Evolutionary conservation across 257 asterid species (phyloP).

Genomic region (Scutellaria baicalensis): DNA sequence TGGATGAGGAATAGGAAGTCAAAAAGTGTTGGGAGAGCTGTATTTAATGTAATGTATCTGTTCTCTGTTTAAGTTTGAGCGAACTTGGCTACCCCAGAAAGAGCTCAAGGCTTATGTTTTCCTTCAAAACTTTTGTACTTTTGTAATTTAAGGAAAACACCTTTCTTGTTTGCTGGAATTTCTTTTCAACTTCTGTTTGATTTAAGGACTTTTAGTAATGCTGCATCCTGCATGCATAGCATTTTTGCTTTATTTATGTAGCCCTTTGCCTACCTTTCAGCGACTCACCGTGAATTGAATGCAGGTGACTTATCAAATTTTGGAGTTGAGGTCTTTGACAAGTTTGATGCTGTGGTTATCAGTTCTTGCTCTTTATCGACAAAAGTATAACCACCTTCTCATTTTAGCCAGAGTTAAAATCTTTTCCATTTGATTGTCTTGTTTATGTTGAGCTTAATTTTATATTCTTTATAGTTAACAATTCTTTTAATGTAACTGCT

Average conservation of each 20-base stretch:
- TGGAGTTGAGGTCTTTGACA: conserved; percentile 42
- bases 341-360: conserved; percentile 54
- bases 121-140: background rate
- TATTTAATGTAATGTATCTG: background rate
- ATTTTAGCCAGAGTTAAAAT: background rate
- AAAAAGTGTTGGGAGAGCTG: background rate
- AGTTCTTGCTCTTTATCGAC: conserved; percentile 46
- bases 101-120: background rate
- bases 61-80: background rate
- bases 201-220: background rate
- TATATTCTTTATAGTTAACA: background rate
- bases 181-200: background rate
- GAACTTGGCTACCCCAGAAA: too few species aligned
- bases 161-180: background rate
- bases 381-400: conserved; percentile 30
- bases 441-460: background rate
- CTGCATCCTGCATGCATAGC: background rate
- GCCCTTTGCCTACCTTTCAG: background rate
- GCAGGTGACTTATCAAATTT: conserved; percentile 49
- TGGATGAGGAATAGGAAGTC: background rate
- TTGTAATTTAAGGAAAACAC: background rate
- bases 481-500: conserved; percentile 9
- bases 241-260: background rate
- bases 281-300: conserved; percentile 4
- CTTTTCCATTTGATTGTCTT: background rate